These are phyloP conservation scores for Dothideomycetes sp. DNA, from an alignment of 2,329 filamentous ascomycete species.

Conservation along the genomic window DNA sequence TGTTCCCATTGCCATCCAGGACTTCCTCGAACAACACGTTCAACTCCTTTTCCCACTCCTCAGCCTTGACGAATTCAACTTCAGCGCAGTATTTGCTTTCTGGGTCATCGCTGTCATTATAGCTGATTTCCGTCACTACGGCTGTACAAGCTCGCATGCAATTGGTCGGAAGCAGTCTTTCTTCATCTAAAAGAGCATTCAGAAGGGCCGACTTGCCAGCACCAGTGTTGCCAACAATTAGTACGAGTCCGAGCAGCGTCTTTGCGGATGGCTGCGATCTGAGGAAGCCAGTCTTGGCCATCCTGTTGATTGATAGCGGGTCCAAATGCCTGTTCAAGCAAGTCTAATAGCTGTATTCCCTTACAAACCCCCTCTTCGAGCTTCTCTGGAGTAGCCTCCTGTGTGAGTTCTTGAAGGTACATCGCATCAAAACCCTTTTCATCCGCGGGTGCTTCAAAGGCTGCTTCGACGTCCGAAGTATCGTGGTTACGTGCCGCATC, in stretches of 20 bases:
- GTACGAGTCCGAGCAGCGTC: slow-evolving; percentile 30
- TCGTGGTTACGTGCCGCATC: no score
- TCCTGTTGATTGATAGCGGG: slow-evolving; percentile 18
- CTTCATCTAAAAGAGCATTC: slow-evolving; percentile 52
- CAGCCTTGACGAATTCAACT: slow-evolving; percentile 44
- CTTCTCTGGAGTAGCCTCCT: slow-evolving; percentile 20
- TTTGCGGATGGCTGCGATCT: slow-evolving; percentile 31
- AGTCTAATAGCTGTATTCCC: slow-evolving; percentile 25
- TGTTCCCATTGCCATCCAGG: slow-evolving; percentile 26
- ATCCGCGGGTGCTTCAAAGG: no score
- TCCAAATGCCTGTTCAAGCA: slow-evolving; percentile 22
- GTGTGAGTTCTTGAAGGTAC: slow-evolving; percentile 22
- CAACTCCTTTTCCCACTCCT: slow-evolving; percentile 45
- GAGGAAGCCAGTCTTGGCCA: slow-evolving; percentile 27
- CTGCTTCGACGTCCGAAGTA: no score
- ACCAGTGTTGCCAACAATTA: slow-evolving; percentile 50
- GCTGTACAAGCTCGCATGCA: slow-evolving; percentile 54
- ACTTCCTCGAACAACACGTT: slow-evolving; percentile 38
- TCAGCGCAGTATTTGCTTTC: slow-evolving; percentile 39
- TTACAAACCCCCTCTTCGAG: slow-evolving; percentile 29
- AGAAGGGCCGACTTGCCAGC: slow-evolving; percentile 53
- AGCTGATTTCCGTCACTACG: slow-evolving; percentile 49
- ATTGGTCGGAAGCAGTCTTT: slow-evolving; percentile 44
- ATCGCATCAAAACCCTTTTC: no score
- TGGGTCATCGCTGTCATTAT: slow-evolving; percentile 35